A percentile compares a stretch with the other conserved stretches of the same genome.
Conservation (phyloP, 2,329 filamentous ascomycete genomes). For the Aspergillus puulaauensis region DNA sequence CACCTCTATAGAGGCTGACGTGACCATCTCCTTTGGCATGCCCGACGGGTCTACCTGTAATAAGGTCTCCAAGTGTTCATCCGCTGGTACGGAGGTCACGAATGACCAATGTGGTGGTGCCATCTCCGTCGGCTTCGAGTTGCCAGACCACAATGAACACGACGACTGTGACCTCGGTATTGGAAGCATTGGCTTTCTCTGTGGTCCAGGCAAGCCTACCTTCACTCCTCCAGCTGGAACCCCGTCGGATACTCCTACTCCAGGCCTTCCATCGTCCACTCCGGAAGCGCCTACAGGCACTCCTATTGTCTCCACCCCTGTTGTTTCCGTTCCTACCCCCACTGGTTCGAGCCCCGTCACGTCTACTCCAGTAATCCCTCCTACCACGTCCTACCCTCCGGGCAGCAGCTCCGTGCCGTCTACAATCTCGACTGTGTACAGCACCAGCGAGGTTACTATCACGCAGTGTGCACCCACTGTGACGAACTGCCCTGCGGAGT, state of each 20-base stretch:
- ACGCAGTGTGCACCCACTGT: constrained; percentile 42
- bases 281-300: constrained; percentile 13
- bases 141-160: constrained; percentile 55
- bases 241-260: constrained; percentile 1
- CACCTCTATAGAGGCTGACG: constrained; percentile 70
- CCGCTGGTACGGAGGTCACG: constrained; percentile 66
- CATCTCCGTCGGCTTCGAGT: constrained; percentile 70
- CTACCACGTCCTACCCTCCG: constrained; percentile 2
- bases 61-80: constrained; percentile 68
- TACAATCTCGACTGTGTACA: constrained; percentile 40
- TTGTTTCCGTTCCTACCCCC: background rate
- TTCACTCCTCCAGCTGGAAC: constrained; percentile 8
- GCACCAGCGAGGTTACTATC: constrained; percentile 38
- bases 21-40: constrained; percentile 89
- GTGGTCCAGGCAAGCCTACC: constrained; percentile 22
- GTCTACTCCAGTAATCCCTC: constrained; percentile 14
- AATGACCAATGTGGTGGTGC: constrained; percentile 94
- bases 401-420: constrained; percentile 22
- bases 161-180: constrained; percentile 68
- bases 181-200: constrained; percentile 29
- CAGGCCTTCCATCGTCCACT: background rate
- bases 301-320: constrained; percentile 19
- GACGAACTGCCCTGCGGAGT: constrained; percentile 53
- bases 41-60: constrained; percentile 78
- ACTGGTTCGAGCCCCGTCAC: constrained; percentile 22